Conservation (phyloP, 345 rosid genomes). For the Angophora floribunda region DNA sequence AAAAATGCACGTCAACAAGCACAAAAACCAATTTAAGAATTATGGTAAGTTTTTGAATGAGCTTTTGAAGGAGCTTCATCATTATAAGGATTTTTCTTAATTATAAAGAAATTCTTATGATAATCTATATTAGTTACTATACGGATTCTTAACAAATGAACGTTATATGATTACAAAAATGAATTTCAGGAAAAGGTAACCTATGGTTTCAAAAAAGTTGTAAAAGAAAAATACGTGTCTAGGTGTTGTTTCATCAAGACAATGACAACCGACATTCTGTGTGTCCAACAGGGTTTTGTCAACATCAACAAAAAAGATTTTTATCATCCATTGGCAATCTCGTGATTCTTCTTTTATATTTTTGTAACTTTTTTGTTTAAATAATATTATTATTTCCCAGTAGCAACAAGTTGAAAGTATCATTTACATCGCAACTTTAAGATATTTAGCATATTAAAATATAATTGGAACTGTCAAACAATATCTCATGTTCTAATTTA, state of each 20-base stretch:
- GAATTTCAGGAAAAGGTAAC: not conserved
- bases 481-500: not conserved
- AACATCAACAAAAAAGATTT: not conserved
- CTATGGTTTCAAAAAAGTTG: not conserved
- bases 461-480: not conserved
- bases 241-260: not conserved
- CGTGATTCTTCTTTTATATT: no score
- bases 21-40: not conserved
- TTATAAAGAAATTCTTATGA: no score
- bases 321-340: no score
- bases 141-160: not conserved
- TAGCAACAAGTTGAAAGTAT: not conserved
- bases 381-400: not conserved
- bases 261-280: not conserved
- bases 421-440: not conserved
- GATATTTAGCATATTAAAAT: not conserved
- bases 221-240: not conserved
- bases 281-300: not conserved
- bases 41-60: not conserved
- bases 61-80: not conserved
- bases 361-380: not conserved
- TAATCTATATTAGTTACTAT: no score
- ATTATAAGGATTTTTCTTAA: no score
- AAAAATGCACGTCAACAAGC: not conserved
- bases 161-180: not conserved